Evolutionary conservation across 164 flowering plant species (phyloP).

Genomic region (Tetrastigma voinierianum): DNA sequence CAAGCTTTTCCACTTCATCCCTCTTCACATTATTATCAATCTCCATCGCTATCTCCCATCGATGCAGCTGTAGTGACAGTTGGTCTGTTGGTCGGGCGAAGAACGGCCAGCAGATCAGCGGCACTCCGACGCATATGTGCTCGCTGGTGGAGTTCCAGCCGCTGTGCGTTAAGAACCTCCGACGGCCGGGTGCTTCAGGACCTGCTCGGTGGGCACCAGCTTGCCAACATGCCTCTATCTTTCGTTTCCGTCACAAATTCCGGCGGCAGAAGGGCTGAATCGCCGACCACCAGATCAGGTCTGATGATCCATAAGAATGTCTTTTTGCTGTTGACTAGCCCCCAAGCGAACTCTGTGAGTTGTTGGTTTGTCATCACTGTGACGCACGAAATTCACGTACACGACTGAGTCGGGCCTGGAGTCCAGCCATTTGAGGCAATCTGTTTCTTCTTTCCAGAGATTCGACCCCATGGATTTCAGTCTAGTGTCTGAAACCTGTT

Average conservation of each 20-base stretch:
- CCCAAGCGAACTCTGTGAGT: slow-evolving; percentile 5
- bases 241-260: slow-evolving; percentile 3
- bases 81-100: slow-evolving; percentile 3
- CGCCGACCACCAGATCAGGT: slow-evolving; percentile 6
- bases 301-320: slow-evolving; percentile 10
- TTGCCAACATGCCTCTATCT: not conserved
- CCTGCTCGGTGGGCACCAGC: slow-evolving; percentile 15
- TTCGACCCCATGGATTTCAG: not conserved
- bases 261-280: slow-evolving; percentile 1
- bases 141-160: slow-evolving; percentile 7
- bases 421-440: slow-evolving; percentile 9
- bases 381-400: slow-evolving; percentile 6
- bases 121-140: slow-evolving; percentile 8
- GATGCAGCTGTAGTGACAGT: not conserved
- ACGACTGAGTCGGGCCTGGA: not conserved
- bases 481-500: not conserved
- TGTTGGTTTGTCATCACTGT: slow-evolving; percentile 1
- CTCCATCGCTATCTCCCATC: slow-evolving; percentile 3
- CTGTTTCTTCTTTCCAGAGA: slow-evolving; percentile 15
- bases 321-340: not conserved
- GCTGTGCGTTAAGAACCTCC: slow-evolving; percentile 10
- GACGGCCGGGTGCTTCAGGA: slow-evolving; percentile 9
- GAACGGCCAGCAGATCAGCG: not conserved
- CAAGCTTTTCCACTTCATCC: slow-evolving; percentile 4
- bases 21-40: not conserved